Base-by-base conservation (phyloP, 441 rosid species). In the Melastoma candidum region DNA sequence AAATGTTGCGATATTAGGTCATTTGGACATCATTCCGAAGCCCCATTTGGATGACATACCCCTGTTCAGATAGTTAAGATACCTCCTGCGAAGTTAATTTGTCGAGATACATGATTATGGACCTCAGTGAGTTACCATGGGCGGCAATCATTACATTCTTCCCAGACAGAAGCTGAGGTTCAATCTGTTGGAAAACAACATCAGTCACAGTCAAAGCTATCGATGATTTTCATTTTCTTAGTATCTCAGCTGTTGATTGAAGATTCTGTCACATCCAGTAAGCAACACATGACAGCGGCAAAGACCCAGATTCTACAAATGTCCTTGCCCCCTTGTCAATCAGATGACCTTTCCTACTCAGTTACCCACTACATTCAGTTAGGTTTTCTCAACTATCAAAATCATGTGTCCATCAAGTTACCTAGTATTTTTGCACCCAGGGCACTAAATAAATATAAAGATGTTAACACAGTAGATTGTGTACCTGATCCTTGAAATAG, bases 61-160 rank as follows among this genome's bases (percentile, higher is more conserved):
- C 5, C 7, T 24, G 32, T 0, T 32, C 17, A 14, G 46, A 25
- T 36, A 4, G 43, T 10, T 1, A 26, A 10, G 55, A 68, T 41
- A 89, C 97, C 95, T 93, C 99, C 59, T 84, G 90, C 55, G 96
- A 81, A 61, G 97, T 89, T 77, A 93, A 71, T 52, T 80, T 71
- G 76, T 93, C 99, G 39, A 93, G 99, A 73, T 86, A 86, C 99
- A 93, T 93, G 46, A 93, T 93, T 67, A 93, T 84, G 62, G 99
- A 89, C 68, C 99, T 69, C 63, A 93, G 61, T 0, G 99, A 93
- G 67, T 93, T 89, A 62, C 97, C 97, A 49, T 93, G 99, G 59
- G 99, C 99, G 79, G 88, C 88, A 53, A 92, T 97, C 82, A 92
- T 79, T 3, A 95, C 76, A 54, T 93, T 80, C 73, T 84, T 89